These are phyloP conservation scores for Yarrowia bubula DNA, from an alignment of 805 yeast genomes.

Conservation along the genomic window DNA sequence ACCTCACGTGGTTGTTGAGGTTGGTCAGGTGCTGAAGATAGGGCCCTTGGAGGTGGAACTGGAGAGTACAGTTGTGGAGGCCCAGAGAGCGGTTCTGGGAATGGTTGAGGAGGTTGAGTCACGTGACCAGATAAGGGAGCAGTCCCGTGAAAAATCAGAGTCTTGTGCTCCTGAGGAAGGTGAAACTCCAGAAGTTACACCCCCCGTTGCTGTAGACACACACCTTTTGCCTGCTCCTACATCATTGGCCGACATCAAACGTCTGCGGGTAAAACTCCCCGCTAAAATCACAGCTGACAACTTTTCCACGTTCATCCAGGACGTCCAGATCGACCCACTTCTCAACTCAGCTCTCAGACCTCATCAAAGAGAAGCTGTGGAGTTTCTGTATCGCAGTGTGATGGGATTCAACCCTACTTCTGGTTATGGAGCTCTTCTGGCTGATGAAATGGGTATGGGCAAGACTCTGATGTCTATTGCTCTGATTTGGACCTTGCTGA, in stretches of 20 bases:
- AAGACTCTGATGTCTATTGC: slow-evolving; percentile 85
- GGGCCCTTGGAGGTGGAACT: slow-evolving; percentile 16
- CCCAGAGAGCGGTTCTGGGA: neutral
- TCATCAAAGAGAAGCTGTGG: slow-evolving; percentile 84
- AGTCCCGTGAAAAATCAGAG: neutral
- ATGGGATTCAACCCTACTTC: slow-evolving; percentile 57
- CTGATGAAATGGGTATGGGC: slow-evolving; percentile 98
- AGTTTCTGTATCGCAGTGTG: slow-evolving; percentile 76
- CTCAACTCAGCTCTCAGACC: slow-evolving; percentile 52
- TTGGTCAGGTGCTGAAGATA: slow-evolving; percentile 2
- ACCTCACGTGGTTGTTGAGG: neutral
- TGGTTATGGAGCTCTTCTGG: slow-evolving; percentile 74
- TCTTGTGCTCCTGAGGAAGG: neutral
- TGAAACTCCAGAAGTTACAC: neutral
- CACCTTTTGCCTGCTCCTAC: neutral
- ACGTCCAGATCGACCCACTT: slow-evolving; percentile 43
- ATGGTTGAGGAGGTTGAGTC: neutral
- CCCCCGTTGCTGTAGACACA: neutral
- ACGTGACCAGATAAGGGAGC: neutral
- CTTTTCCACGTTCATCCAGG: slow-evolving; percentile 29
- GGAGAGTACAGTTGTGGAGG: slow-evolving; percentile 8
- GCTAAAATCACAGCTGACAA: slow-evolving; percentile 13
- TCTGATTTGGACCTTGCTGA: slow-evolving; percentile 76
- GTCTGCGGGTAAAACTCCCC: slow-evolving; percentile 29
- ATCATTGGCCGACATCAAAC: slow-evolving; percentile 16